These are phyloP conservation scores for Aspergillus hancockii DNA, from an alignment of 495 filamentous ascomycete genomes.

Conservation along the genomic window DNA sequence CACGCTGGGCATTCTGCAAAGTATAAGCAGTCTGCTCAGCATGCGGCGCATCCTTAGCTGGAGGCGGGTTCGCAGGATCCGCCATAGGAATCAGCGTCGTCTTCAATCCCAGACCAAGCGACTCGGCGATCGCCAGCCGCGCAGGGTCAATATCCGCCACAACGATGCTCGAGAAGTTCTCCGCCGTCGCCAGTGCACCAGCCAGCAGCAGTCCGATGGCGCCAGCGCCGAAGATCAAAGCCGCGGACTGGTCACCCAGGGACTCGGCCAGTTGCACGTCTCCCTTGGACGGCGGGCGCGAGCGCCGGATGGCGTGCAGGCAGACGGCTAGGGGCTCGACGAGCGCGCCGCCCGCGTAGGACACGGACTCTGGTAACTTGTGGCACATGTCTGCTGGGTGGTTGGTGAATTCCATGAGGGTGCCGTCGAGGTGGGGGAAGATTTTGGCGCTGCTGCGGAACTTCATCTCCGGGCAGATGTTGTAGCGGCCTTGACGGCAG, in stretches of 20 bases:
- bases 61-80: constrained; percentile 34
- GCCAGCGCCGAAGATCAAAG: constrained; percentile 79
- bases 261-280: constrained; percentile 26
- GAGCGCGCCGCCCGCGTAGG: constrained; percentile 69
- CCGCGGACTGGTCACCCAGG: constrained; percentile 43
- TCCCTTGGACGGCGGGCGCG: constrained; percentile 47
- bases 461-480: constrained; percentile 77
- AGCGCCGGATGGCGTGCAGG: constrained; percentile 70
- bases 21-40: constrained; percentile 43
- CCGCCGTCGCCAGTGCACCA: constrained; percentile 55
- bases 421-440: constrained; percentile 80
- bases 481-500: constrained; percentile 72
- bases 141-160: constrained; percentile 80
- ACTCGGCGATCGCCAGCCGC: constrained; percentile 69
- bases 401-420: constrained; percentile 75
- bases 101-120: constrained; percentile 66
- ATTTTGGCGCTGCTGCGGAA: constrained; percentile 79
- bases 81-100: constrained; percentile 59
- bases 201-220: constrained; percentile 78
- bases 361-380: constrained; percentile 63
- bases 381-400: constrained; percentile 61
- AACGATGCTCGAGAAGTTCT: constrained; percentile 69
- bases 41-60: constrained; percentile 38
- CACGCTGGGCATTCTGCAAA: constrained; percentile 38
- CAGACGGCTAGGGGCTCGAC: constrained; percentile 80